A percentile compares a stretch with the other conserved stretches of the same genome.
These are phyloP conservation scores for Penicilliopsis zonata DNA, from an alignment of 495 filamentous ascomycete species.

Conservation along the genomic window DNA sequence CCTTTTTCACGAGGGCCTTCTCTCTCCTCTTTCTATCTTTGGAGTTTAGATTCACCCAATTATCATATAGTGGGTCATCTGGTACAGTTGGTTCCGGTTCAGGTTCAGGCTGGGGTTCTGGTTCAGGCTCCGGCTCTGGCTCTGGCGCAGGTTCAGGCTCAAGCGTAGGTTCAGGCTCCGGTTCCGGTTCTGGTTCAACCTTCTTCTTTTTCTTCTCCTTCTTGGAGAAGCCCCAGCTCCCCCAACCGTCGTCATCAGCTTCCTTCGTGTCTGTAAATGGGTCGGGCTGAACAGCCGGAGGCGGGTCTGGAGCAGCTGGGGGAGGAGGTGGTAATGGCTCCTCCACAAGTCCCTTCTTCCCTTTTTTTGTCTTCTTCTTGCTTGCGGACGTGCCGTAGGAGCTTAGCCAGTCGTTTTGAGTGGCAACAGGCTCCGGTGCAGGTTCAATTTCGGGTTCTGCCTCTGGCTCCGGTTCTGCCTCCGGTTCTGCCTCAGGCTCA, in stretches of 20 bases:
- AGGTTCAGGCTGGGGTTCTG: conserved; percentile 11
- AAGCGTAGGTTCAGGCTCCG: conserved; percentile 4
- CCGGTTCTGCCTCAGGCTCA: conserved; percentile 1
- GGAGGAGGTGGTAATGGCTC: not conserved
- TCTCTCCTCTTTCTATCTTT: conserved; percentile 31
- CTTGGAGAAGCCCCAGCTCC: not conserved
- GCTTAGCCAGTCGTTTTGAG: too few relatives aligned
- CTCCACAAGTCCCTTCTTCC: not conserved
- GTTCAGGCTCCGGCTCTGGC: conserved; percentile 5
- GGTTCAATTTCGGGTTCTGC: conserved; percentile 9
- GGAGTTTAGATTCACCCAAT: conserved; percentile 20
- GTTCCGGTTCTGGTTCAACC: not conserved
- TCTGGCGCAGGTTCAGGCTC: conserved; percentile 4
- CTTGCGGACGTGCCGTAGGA: too few relatives aligned
- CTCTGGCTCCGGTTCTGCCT: conserved; percentile 8
- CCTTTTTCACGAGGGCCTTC: conserved; percentile 20
- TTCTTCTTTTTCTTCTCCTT: conserved; percentile 10
- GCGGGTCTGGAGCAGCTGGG: not conserved
- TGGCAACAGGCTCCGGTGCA: too few relatives aligned
- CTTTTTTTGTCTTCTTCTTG: too few relatives aligned
- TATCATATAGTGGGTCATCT: conserved; percentile 21
- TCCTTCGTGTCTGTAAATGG: not conserved
- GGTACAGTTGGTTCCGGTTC: conserved; percentile 5
- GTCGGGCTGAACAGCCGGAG: not conserved
- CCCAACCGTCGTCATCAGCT: not conserved